Evolutionary conservation across 495 filamentous ascomycete species (phyloP), one percentile per base, ranked within the genome.

Genomic region (Neurospora sp.): DNA sequence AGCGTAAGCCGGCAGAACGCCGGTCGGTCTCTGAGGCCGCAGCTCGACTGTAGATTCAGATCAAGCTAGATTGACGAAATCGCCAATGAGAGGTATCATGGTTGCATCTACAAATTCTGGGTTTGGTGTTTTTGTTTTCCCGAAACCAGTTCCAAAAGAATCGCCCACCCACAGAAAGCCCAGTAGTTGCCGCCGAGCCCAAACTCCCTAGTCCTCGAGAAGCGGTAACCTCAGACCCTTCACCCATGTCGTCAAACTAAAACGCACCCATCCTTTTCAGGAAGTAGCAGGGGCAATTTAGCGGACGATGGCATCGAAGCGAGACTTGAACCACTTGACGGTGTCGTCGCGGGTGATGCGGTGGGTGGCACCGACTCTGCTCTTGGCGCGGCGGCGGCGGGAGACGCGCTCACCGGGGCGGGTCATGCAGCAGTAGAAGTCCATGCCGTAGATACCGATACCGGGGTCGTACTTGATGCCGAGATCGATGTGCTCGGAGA

Each of bases 351-450:
- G 90, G 89, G 89, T 92, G 89, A 99, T 97, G 79, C 91, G 90
- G 91, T 99, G 96, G 83, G 86, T 87, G 80, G 92, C 82, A 81
- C 96, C 96, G 81, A 99, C 90, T 79, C 85, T 87, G 86, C 90
- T 86, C 89, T 96, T 92, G 88, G 86, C 89, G 80, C 95, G 93
- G 81, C 95, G 91, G 79, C 96, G 94, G 88, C 93, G 94, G 83
- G 94, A 90, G 82, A 99, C 94, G 83, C 96, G 94, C 89, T 96
- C 93, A 87, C 96, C 96, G 75, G 95, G 96, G 79, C 96, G 94
- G 88, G 93, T 86, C 96, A 99, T 99, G 93, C 95, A 98, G 92
- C 91, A 93, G 92, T 97, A 99, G 90, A 99, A 99, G 89, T 99
- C 96, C 96, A 99, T 99, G 86, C 96, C 96, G 89, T 99, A 99